Evolutionary conservation across 345 rosid genomes (phyloP).

Genomic region (Microcos paniculata): DNA sequence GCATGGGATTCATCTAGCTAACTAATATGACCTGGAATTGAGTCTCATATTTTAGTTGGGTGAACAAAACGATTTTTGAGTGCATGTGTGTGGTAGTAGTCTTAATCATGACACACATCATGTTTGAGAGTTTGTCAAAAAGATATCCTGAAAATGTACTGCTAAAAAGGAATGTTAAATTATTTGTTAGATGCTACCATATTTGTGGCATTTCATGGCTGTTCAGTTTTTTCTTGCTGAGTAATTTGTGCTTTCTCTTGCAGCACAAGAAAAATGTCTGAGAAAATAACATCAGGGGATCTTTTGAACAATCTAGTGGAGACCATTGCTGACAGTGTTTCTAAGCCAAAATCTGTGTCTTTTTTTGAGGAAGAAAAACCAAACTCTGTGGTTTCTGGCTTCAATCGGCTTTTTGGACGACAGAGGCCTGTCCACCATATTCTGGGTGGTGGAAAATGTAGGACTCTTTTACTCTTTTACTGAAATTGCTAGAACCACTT

Average conservation of each 20-base stretch:
- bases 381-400: slow-evolving; percentile 46
- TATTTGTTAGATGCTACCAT: neutral
- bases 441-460: slow-evolving; percentile 95
- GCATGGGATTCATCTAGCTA: neutral
- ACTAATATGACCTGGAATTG: neutral
- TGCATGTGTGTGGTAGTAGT: neutral
- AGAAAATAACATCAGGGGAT: slow-evolving; percentile 62
- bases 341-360: slow-evolving; percentile 61
- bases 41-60: neutral
- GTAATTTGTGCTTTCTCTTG: slow-evolving; percentile 14
- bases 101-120: neutral
- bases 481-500: neutral
- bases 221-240: slow-evolving; percentile 1
- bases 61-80: neutral
- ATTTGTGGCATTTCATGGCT: neutral
- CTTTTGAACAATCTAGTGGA: slow-evolving; percentile 58
- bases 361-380: slow-evolving; percentile 58
- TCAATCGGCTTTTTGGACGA: slow-evolving; percentile 78
- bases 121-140: neutral
- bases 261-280: slow-evolving; percentile 60
- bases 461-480: slow-evolving; percentile 5
- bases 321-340: slow-evolving; percentile 53
- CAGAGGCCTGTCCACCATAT: slow-evolving; percentile 70
- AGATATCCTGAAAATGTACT: neutral
- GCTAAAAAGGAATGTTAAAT: neutral